Evolutionary conservation across 2,329 filamentous ascomycete species (phyloP).

Genomic region (Talaromyces sp.): DNA sequence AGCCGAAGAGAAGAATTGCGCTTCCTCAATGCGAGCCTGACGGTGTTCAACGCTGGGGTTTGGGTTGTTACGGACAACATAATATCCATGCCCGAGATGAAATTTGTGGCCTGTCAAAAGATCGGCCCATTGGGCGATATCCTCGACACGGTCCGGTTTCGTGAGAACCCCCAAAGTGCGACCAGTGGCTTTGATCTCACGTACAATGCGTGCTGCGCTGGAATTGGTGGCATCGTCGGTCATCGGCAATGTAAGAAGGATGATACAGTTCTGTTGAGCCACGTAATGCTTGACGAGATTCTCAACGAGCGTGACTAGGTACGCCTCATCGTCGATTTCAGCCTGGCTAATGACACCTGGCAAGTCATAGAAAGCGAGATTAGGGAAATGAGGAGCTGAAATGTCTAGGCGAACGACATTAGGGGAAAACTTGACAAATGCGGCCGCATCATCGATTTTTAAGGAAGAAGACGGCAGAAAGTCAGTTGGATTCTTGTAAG

Average conservation of each 20-base stretch:
- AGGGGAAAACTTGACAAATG: conserved; percentile 68
- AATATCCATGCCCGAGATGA: conserved; percentile 69
- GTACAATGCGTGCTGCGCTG: conserved; percentile 63
- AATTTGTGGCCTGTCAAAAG: conserved; percentile 63
- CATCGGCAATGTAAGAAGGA: conserved; percentile 74
- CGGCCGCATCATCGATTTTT: conserved; percentile 27
- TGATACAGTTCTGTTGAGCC: conserved; percentile 63
- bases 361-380: conserved; percentile 79
- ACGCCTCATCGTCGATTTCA: conserved; percentile 60
- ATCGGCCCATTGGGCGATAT: conserved; percentile 56
- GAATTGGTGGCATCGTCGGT: conserved; percentile 74
- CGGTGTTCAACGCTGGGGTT: conserved; percentile 43
- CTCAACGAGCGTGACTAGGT: conserved; percentile 67
- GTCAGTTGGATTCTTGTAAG: conserved; percentile 48
- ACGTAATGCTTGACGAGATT: conserved; percentile 70
- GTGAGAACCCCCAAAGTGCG: conserved; percentile 74
- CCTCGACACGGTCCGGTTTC: conserved; percentile 70
- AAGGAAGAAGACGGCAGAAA: conserved; percentile 53
- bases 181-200: conserved; percentile 52
- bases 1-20: conserved; percentile 46
- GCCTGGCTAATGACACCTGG: conserved; percentile 76
- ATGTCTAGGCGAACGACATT: conserved; percentile 78
- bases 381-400: conserved; percentile 64
- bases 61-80: conserved; percentile 62
- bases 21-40: conserved; percentile 49